Evolutionary conservation across 164 flowering plant species (phyloP).

Genomic region (Dillenia turbinata): DNA sequence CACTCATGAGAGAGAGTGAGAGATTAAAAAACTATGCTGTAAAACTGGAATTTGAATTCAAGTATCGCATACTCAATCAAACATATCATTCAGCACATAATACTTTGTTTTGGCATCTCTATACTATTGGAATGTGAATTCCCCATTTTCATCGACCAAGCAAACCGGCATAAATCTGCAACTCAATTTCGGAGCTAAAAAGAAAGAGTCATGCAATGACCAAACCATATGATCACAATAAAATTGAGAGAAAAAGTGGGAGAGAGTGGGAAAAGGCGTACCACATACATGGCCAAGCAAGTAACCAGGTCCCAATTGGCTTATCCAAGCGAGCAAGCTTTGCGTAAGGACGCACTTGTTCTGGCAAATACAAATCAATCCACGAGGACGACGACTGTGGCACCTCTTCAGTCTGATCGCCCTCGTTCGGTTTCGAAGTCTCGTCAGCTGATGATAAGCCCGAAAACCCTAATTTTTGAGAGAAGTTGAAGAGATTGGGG

Average conservation of each 20-base stretch:
- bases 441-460: no score
- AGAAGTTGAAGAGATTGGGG: constrained; percentile 3
- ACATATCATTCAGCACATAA: no score
- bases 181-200: no score
- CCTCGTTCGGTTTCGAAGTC: background rate
- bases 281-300: constrained; percentile 99
- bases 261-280: constrained; percentile 19
- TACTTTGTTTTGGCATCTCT: no score
- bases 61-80: no score
- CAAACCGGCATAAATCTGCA: no score
- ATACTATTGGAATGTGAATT: no score
- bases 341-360: constrained; percentile 55
- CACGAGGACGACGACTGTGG: constrained; percentile 33
- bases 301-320: constrained; percentile 97
- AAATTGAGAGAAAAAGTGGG: background rate
- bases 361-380: constrained; percentile 76
- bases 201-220: no score
- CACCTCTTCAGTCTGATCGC: constrained; percentile 3
- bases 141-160: no score
- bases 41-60: no score
- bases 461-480: constrained; percentile 4
- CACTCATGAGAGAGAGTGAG: no score
- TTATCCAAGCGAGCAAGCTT: constrained; percentile 89
- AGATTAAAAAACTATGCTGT: no score
- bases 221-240: background rate